These are phyloP conservation scores for Ustilago trichophora DNA, from an alignment of 1,284 basidiomycete genomes.

Conservation along the genomic window DNA sequence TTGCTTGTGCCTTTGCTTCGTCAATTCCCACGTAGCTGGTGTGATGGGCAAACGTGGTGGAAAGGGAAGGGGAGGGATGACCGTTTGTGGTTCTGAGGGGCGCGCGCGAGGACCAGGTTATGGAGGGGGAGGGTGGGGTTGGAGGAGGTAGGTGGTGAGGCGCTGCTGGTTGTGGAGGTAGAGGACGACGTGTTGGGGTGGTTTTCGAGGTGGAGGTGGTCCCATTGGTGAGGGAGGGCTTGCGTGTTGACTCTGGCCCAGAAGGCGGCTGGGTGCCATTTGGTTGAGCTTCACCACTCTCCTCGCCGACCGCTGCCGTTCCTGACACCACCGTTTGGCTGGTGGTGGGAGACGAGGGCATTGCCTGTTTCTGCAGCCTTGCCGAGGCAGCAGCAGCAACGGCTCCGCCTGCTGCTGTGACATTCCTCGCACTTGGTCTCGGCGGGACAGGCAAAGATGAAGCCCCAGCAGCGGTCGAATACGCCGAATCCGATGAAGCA, in stretches of 20 bases:
- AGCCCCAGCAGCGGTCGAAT: background rate
- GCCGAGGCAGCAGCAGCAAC: constrained; percentile 5
- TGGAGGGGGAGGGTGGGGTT: background rate
- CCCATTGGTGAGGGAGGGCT: too few relatives aligned
- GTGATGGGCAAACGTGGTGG: too few relatives aligned
- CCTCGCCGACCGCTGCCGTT: too few relatives aligned
- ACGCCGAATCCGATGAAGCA: constrained; percentile 7
- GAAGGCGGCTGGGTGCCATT: too few relatives aligned
- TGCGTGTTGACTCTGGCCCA: too few relatives aligned
- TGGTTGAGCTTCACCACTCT: too few relatives aligned
- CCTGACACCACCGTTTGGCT: too few relatives aligned
- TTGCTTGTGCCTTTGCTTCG: too few relatives aligned
- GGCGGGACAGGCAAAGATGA: constrained; percentile 28
- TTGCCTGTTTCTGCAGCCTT: background rate
- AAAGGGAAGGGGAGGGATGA: too few relatives aligned
- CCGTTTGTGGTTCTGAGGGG: too few relatives aligned
- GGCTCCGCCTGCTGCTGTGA: background rate
- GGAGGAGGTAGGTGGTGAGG: constrained; percentile 16
- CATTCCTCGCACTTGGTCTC: constrained; percentile 1
- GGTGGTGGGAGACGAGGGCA: background rate
- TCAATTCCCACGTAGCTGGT: too few relatives aligned
- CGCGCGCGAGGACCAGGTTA: too few relatives aligned
- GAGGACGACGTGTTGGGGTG: background rate
- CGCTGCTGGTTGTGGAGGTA: constrained; percentile 13
- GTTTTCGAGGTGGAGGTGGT: background rate